phyloP scores from a whole-genome alignment of 2,329 filamentous ascomycete genomes.

The Polychaeton citri region DNA sequence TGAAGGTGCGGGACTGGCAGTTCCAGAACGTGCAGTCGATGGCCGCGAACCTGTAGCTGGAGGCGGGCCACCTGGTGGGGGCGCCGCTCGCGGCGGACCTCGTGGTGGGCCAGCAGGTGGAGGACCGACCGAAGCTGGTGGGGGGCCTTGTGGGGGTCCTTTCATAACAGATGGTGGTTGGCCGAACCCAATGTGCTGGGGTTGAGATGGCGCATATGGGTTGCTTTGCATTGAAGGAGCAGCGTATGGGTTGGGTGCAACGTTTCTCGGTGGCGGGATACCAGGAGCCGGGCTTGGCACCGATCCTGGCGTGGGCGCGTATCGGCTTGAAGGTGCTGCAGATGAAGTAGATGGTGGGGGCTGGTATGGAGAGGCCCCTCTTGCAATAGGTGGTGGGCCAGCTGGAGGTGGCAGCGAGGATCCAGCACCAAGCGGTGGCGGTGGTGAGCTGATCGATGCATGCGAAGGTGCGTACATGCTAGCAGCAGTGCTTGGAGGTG shows the following conservation, averaged over 20 bases:
- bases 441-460: conserved; percentile 23
- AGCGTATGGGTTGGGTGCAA: conserved; percentile 33
- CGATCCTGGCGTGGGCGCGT: conserved; percentile 52
- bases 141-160: conserved; percentile 23
- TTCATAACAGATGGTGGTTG: conserved; percentile 29
- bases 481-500: conserved; percentile 40
- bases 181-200: conserved; percentile 24
- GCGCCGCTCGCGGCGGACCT: conserved; percentile 32
- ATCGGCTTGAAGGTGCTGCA: conserved; percentile 59
- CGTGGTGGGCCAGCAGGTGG: conserved; percentile 32
- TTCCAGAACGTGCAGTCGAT: conserved; percentile 3
- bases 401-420: conserved; percentile 24
- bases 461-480: conserved; percentile 53
- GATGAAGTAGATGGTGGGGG: conserved; percentile 50
- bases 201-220: conserved; percentile 25
- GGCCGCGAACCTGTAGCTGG: conserved; percentile 12
- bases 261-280: conserved; percentile 28
- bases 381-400: conserved; percentile 48
- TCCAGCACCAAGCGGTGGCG: too few species aligned
- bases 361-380: conserved; percentile 77
- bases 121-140: conserved; percentile 17
- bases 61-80: conserved; percentile 36
- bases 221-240: conserved; percentile 13
- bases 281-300: conserved; percentile 29
- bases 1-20: conserved; percentile 1